These are phyloP conservation scores for Diversispora eburnea DNA, from an alignment of 192 early-diverging fungal species.

Conservation along the genomic window DNA sequence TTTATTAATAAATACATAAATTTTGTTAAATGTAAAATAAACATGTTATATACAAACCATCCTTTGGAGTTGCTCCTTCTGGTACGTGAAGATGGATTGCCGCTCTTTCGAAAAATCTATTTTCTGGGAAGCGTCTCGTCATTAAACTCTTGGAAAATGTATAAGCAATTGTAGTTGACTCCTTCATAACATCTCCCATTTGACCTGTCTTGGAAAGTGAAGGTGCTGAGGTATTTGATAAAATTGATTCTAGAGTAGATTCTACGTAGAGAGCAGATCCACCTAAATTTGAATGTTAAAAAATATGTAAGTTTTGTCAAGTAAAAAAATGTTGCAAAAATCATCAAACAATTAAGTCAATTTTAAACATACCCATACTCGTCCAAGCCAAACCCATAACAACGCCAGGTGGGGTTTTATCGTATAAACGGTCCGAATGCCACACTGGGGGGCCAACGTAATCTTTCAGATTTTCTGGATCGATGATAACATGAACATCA, in stretches of 20 bases:
- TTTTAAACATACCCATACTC: conserved; percentile 68
- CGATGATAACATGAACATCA: conserved; percentile 62
- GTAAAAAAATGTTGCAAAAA: not conserved
- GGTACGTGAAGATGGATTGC: conserved; percentile 94
- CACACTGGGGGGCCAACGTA: conserved; percentile 91
- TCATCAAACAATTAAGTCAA: not conserved
- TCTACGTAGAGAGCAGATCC: conserved; percentile 95
- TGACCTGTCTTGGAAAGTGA: conserved; percentile 87
- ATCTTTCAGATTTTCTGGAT: conserved; percentile 73
- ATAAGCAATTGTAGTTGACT: conserved; percentile 92
- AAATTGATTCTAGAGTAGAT: conserved; percentile 79
- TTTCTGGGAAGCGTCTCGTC: conserved; percentile 70
- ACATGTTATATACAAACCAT: conserved; percentile 55
- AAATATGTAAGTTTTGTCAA: not conserved
- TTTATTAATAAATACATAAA: not conserved
- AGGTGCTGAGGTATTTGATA: conserved; percentile 53
- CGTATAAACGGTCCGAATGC: conserved; percentile 88
- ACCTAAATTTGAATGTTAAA: conserved; percentile 38
- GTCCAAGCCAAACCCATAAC: conserved; percentile 99
- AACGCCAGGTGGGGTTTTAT: conserved; percentile 85
- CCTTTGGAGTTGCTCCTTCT: conserved; percentile 96
- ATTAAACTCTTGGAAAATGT: conserved; percentile 90
- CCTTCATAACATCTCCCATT: conserved; percentile 99
- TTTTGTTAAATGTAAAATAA: not conserved
- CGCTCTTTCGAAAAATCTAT: conserved; percentile 89